Base-by-base conservation (phyloP, 179 eudicot species). In the Nepenthes alata region DNA sequence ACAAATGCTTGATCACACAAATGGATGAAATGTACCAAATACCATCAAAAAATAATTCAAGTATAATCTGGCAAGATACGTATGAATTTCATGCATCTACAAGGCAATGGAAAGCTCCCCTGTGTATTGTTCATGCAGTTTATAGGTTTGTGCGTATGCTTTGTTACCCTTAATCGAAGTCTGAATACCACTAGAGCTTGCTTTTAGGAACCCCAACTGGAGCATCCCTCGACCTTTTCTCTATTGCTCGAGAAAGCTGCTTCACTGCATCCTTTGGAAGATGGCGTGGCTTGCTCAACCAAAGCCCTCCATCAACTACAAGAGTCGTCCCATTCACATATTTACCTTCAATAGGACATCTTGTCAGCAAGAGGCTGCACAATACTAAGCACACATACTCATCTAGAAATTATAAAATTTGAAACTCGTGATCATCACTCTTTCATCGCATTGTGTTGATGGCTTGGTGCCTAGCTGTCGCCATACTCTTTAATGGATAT, bases 281-380 rank as follows among this genome's bases (percentile, higher is more conserved):
- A 74, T 76, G 83, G 13, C 99, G 99, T 6, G 95, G 96, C 58
- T 69, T 74, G 77, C 97, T 90, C 75, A 90, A 67, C 97, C 97
- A 90, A 6, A 81, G 75, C 67, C 99, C 99, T 67, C 97, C 97
- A 68, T 94, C 99, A 35, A 94, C 97, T 0, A 75, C 63, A 47
- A 94, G 57, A 36, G 74, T 75, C 48, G 80, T 58, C 52, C 99
- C 99, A 69, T 94, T 94, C 15, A 94, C 61, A 65, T 75, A 94
- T 77, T 94, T 94, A 62, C 99, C 97, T 90, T 36, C 49, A 72
- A 69, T 12, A 5, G 10, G 3, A 15, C 5, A 16, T 7, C 4
- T 36, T 55, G 11, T 53, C 16, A 53, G 38, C 2, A 13, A 25
- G 25, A 25, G 1, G 25, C 25, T 25, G 52, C 7, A 49, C 11